Base-by-base conservation (phyloP, 306 rosid genomes). In the apple (Malus domestica) region DNA sequence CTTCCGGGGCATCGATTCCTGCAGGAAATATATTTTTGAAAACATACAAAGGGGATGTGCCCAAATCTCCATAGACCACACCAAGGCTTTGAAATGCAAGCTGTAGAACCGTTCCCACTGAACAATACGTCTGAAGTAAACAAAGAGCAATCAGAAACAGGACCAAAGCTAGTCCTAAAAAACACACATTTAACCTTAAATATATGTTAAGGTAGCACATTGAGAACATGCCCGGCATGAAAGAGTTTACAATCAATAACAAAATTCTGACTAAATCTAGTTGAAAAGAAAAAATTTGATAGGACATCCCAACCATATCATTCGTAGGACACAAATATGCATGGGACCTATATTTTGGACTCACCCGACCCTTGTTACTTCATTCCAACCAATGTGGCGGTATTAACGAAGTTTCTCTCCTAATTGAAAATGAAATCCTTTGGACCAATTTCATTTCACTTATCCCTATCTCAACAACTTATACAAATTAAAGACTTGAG, bases 61-160 rank as follows among this genome's bases (percentile, higher is more conserved):
- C 97, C 87, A 95, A 87, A 83, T 95, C 99, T 79, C 99, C 99
- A 68, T 84, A 95, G 58, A 95, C 99, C 76, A 95, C 97, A 18
- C 99, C 99, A 75, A 92, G 99, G 78, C 99, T 95, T 80, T 92
- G 99, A 79, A 80, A 92, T 66, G 98, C 97, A 76, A 95, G 92
- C 82, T 90, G 89, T 80, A 95, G 85, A 78, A 95, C 85, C 93
- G 86, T 76, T 63, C 87, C 25, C 29, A 87, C 72, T 6, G 99
- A 95, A 78, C 80, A 88, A 80, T 78, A 89, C 80, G 89, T 89
- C 99, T 92, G 91, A 67, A 81, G 62, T 77, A 81, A 76, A 52
- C 51, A 52, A 71, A 32, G 29, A 59, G 33, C 33, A 27, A 61
- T 88, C 82, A 89, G 60, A 76, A 79, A 78, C 57, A 42, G 14